Evolutionary conservation across 129 eudicot genomes (phyloP), one percentile per base, ranked within the genome.

Genomic region (Flaveria bidentis): DNA sequence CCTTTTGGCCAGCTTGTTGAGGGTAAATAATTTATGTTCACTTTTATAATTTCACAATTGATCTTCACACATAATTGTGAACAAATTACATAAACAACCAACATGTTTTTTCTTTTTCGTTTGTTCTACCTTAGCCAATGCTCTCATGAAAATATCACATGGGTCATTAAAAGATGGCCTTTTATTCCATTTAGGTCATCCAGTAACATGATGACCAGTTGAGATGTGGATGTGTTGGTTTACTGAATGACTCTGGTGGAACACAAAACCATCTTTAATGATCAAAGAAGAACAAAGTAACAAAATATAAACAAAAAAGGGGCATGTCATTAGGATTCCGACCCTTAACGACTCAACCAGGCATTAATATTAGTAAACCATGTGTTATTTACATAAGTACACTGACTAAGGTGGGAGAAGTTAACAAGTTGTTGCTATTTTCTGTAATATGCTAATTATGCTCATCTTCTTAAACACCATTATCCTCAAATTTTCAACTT

Each of bases 1-100:
- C 88, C 89, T 17, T 94, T 87, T 50, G 99, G 99, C 73, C 86
- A 78, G 72, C 97, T 91, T 76, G 80, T 72, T 61, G 96, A 89
- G 69, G 99, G 99, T 91, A 85, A 57, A 45, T 25, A 72, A 47
- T 62, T 22, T 23, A 44, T 62, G 12, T 28, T 18, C 45, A 6
- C 4, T 22, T 72, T 65, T 64, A 25, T 68, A 25, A 41, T 62
- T 72, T 44, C 57, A 3, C 9, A 41, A 42, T 66, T 28, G 42
- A 23, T 14, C 39, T 14, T 47, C 73, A 60, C 71, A 12, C 23
- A 9, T 70, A 39, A 6, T 73, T 1, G 44, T 28, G 30, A 28
- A 28, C 30, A 11, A 28, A 62, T 25, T 25, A 25, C 20, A 28
- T 62, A 30, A 62, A 62, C 6, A 14, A 62, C 4, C 22, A 13